Evolutionary conservation across 2,329 filamentous ascomycete genomes (phyloP).

Genomic region (Hymenotorrendiella dingleyae): DNA sequence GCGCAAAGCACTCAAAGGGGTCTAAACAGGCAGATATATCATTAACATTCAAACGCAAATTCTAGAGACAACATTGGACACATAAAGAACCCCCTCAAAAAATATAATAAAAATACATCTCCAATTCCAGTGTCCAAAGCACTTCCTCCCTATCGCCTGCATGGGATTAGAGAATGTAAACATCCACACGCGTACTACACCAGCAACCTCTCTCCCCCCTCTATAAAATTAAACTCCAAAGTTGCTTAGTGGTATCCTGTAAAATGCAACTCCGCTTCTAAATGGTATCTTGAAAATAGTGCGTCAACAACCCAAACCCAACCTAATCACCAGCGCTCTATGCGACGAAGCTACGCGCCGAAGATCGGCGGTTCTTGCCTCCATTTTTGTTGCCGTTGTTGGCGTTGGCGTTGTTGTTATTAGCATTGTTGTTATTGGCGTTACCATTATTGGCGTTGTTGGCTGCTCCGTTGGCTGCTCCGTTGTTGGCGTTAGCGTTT

Average conservation of each 20-base stretch:
- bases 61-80: conserved; percentile 17
- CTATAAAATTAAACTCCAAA: conserved; percentile 14
- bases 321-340: too few species aligned
- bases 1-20: too few species aligned
- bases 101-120: conserved; percentile 7
- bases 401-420: conserved; percentile 26
- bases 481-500: conserved; percentile 15
- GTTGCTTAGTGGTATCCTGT: too few species aligned
- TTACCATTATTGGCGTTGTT: conserved; percentile 13
- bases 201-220: too few species aligned
- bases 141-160: conserved; percentile 4
- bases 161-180: conserved; percentile 10
- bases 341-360: conserved; percentile 21
- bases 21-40: conserved; percentile 7
- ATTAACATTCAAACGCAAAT: conserved; percentile 14
- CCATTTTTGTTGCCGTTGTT: conserved; percentile 7
- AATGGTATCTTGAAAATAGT: conserved; percentile 11
- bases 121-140: conserved; percentile 8
- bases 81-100: conserved; percentile 5
- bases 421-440: conserved; percentile 17
- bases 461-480: conserved; percentile 16
- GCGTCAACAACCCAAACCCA: too few species aligned
- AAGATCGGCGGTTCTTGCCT: conserved; percentile 9
- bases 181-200: conserved; percentile 8
- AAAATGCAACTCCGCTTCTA: neutral